Percentiles rank a stretch among this genome's conserved stretches.
Evolutionary conservation across 116 monocot species (phyloP).

Genomic region (Iris pallida): DNA sequence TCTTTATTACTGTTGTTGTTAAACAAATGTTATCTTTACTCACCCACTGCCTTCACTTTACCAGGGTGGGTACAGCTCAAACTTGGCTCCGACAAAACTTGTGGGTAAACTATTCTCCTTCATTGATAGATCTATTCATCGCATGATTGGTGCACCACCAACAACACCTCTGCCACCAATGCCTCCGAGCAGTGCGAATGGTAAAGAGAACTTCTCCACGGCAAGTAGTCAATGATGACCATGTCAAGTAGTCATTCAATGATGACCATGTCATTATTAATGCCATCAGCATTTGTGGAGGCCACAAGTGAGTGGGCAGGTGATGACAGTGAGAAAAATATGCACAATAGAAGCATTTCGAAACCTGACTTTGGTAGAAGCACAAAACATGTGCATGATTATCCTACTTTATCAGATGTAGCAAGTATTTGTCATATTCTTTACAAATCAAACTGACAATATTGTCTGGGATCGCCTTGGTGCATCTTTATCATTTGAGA

Average conservation of each 20-base stretch:
- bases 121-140: conserved; percentile 73
- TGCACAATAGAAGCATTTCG: conserved; percentile 71
- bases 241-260: conserved; percentile 72
- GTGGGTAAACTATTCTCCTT: conserved; percentile 83
- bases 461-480: too few species aligned
- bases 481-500: too few species aligned
- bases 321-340: conserved; percentile 29
- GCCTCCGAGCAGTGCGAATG: conserved; percentile 28
- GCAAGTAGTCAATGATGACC: conserved; percentile 57
- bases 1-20: too few species aligned
- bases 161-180: conserved; percentile 45
- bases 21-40: too few species aligned
- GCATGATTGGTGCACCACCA: conserved; percentile 82
- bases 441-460: too few species aligned
- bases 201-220: conserved; percentile 23
- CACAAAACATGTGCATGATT: conserved; percentile 33
- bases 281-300: conserved; percentile 62
- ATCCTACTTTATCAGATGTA: neutral
- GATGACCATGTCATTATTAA: conserved; percentile 54
- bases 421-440: neutral
- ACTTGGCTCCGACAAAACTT: conserved; percentile 73
- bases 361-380: conserved; percentile 87
- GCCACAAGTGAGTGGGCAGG: conserved; percentile 54
- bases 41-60: conserved; percentile 5
- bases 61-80: conserved; percentile 81